Evolutionary conservation across 805 yeast species (phyloP), one percentile per base, ranked within the genome.

Genomic region (Wickerhamiella azymoides): DNA sequence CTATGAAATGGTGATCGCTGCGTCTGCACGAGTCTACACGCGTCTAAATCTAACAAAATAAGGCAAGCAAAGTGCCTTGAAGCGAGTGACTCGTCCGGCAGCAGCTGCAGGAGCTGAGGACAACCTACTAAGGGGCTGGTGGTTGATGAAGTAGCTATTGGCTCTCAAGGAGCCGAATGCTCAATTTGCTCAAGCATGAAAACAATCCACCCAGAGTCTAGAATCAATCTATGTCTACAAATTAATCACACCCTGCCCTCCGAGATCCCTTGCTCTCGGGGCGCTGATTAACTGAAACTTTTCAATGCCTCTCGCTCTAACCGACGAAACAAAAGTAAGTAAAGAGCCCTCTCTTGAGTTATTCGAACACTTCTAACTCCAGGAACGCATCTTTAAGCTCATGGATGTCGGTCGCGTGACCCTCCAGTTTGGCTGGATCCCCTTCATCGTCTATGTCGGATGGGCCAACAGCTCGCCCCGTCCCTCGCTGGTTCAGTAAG

Each of bases 391-490:
- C 64, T 68, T 79, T 62, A 84, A 80, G 64, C 68, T 88, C 52
- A 68, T 86, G 55, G 93, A 83, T 56, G 71, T 84, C 57, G 78
- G 95, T 53, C 84, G 85, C 62, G 82, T 84, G 45, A 73, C 81
- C 58, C 83, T 89, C 49, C 98, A 93, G 67, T 92, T 86, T 66
- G 96, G 97, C 40, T 92, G 94, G 84, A 80, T 92, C 58, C 98
- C 98, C 47, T 82, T 92, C 62, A 80, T 92, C 54, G 71, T 92
- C 61, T 92, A 92, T 71, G 70, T 92, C 57, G 98, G 92, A 40
- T 81, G 86, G 86, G 64, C 74, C 48, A 77, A 84, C 55, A 79
- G 89, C 52, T 72, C 85, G 47, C 81, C 80, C 65, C 84, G 81
- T 67, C 96, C 96, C 52, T 77, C 78, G 53, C 69, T 89, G 60